phyloP scores from a whole-genome alignment of 441 rosid species.

The Brassica hybrid region DNA sequence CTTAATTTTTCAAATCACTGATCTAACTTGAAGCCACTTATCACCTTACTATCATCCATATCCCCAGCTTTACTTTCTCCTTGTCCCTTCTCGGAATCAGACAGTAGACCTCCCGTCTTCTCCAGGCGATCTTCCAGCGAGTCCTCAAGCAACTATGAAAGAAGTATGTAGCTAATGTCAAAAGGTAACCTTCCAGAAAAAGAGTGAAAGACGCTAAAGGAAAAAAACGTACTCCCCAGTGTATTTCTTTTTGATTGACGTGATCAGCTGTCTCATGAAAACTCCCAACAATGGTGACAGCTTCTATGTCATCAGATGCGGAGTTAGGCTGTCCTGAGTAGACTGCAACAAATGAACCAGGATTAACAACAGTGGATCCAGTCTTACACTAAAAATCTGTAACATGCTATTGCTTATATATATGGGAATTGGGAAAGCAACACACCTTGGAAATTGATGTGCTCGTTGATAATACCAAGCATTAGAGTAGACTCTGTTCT shows the following conservation, averaged over 20 bases:
- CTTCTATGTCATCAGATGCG: constrained; percentile 86
- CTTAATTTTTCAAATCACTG: constrained; percentile 28
- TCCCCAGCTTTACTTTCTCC: constrained; percentile 89
- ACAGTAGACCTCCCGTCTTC: constrained; percentile 71
- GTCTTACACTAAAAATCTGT: neutral
- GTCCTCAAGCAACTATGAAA: constrained; percentile 92
- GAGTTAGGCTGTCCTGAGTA: constrained; percentile 89
- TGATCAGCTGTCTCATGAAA: constrained; percentile 77
- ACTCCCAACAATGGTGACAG: constrained; percentile 75
- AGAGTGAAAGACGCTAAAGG: no score
- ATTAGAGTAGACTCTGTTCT: constrained; percentile 76
- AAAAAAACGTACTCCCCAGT: constrained; percentile 80
- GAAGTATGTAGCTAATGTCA: constrained; percentile 16
- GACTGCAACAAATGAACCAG: constrained; percentile 57
- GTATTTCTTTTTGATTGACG: constrained; percentile 89
- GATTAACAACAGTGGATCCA: constrained; percentile 18
- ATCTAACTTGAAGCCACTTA: constrained; percentile 25
- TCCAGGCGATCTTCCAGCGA: constrained; percentile 89
- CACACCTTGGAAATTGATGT: constrained; percentile 88
- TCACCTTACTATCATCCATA: constrained; percentile 82
- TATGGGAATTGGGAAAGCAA: constrained; percentile 23
- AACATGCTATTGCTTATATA: neutral
- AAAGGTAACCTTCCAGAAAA: no score
- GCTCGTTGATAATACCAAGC: constrained; percentile 94
- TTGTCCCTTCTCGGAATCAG: constrained; percentile 86